Evolutionary conservation across 352 stramenopile species (phyloP).

Genomic region (Elongisporangium undulatum): DNA sequence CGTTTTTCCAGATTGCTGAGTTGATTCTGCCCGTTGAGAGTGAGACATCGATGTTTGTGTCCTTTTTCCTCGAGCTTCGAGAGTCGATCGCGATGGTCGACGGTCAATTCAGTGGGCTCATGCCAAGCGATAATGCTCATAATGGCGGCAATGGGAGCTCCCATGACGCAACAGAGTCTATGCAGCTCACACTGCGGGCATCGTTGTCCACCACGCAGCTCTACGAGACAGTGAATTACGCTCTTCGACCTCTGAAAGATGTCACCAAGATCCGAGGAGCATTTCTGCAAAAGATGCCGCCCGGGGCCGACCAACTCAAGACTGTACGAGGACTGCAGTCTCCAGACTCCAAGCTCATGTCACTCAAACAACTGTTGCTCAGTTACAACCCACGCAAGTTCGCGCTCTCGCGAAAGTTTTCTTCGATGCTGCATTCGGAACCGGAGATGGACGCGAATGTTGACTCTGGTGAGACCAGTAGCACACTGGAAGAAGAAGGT

Average conservation of each 20-base stretch:
- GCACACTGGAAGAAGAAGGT: background rate
- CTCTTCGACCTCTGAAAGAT: constrained; percentile 28
- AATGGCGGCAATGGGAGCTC: background rate
- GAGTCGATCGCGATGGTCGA: constrained; percentile 26
- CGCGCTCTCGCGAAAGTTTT: constrained; percentile 58
- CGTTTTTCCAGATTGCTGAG: constrained; percentile 56
- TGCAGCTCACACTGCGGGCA: constrained; percentile 1
- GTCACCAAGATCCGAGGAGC: constrained; percentile 48
- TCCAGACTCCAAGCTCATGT: constrained; percentile 53
- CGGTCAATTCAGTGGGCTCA: background rate
- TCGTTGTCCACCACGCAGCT: constrained; percentile 7
- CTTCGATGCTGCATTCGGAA: constrained; percentile 3
- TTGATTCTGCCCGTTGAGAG: constrained; percentile 62
- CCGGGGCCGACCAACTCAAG: constrained; percentile 36
- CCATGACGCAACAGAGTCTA: background rate
- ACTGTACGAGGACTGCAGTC: constrained; percentile 36
- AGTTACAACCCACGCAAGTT: constrained; percentile 74
- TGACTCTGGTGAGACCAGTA: background rate
- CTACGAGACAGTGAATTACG: constrained; percentile 8
- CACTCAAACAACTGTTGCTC: constrained; percentile 70
- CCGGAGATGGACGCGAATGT: background rate
- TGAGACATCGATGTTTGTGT: constrained; percentile 26
- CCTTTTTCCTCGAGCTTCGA: constrained; percentile 58
- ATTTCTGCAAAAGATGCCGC: constrained; percentile 54
- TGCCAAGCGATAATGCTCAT: background rate